phyloP scores from a whole-genome alignment of 2,329 filamentous ascomycete species.

The Dothiorella sarmentorum region DNA sequence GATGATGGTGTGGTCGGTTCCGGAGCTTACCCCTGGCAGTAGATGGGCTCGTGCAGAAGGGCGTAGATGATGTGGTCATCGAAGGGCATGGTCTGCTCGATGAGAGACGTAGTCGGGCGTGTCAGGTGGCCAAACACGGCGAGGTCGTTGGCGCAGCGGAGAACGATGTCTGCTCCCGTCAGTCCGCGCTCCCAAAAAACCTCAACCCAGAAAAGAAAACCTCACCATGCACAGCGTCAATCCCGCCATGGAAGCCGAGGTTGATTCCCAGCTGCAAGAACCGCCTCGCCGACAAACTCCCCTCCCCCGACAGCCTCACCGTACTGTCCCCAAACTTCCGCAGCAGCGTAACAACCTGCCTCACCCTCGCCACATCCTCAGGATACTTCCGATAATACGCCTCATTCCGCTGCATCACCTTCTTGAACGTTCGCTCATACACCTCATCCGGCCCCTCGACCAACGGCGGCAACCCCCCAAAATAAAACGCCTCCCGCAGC shows the following conservation, averaged over 20 bases:
- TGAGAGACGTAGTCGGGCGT: constrained; percentile 61
- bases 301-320: constrained; percentile 68
- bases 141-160: constrained; percentile 69
- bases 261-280: constrained; percentile 74
- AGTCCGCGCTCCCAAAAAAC: neutral
- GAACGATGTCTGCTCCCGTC: constrained; percentile 52
- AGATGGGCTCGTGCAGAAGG: constrained; percentile 82
- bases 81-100: constrained; percentile 67
- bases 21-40: constrained; percentile 67
- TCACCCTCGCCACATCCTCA: constrained; percentile 68
- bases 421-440: constrained; percentile 67
- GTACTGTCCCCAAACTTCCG: constrained; percentile 52
- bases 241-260: constrained; percentile 75
- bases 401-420: constrained; percentile 67
- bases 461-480: constrained; percentile 73
- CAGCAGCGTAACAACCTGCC: constrained; percentile 64
- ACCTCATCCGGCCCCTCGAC: constrained; percentile 69
- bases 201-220: neutral
- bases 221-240: constrained; percentile 67
- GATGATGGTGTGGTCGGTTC: constrained; percentile 37
- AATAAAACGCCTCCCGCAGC: constrained; percentile 75
- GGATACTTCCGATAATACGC: constrained; percentile 84
- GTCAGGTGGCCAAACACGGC: constrained; percentile 73
- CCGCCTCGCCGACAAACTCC: constrained; percentile 66
- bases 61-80: constrained; percentile 81